Evolutionary conservation across 345 rosid species (phyloP), one percentile per base, ranked within the genome.

Genomic region (Arabis hirsuta): DNA sequence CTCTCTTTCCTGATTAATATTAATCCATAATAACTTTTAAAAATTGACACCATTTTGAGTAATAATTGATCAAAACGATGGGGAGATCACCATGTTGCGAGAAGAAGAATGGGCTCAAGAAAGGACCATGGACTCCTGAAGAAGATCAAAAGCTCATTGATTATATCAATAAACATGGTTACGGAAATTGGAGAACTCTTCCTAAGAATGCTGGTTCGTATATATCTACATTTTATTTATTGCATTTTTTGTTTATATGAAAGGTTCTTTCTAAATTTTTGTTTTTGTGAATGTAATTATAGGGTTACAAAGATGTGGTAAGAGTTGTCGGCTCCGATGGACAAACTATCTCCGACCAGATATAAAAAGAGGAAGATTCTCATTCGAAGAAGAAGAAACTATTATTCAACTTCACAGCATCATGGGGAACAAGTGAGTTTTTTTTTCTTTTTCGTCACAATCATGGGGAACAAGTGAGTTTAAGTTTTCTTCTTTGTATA

Each of bases 281-380:
- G 14, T 1, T n/a, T 58, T 45, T 16, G 31, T 68, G 19, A 57
- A 48, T 44, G 45, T 76, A 4, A 50, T 62, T 12, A 34, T 24
- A 84, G 88, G 84, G 39, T 52, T 84, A 16, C 75, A 77, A 69
- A 85, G 98, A 73, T 92, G 96, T 55, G 98, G 98, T 32, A 92
- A 92, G 80, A 92, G 98, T 58, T 92, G 96, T 62, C 71, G 96
- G 14, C 96, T 92, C 44, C 85, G 98, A 0, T 90, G 96, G 98
- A 85, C 91, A 2, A 92, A 92, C 56, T 92, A 92, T 78, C 80
- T 92, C 77, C 83, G 96, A 29, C 96, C 98, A 5, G 96, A 90
- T 29, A 92, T 92, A 42, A 92, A 88, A 72, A 81, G 98, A 53
- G 98, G 98, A 51, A 78, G 79, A 67, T 88, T 92, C 76, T 80